These are phyloP conservation scores for Claviceps humidiphila DNA, from an alignment of 2,329 filamentous ascomycete genomes.

Conservation along the genomic window DNA sequence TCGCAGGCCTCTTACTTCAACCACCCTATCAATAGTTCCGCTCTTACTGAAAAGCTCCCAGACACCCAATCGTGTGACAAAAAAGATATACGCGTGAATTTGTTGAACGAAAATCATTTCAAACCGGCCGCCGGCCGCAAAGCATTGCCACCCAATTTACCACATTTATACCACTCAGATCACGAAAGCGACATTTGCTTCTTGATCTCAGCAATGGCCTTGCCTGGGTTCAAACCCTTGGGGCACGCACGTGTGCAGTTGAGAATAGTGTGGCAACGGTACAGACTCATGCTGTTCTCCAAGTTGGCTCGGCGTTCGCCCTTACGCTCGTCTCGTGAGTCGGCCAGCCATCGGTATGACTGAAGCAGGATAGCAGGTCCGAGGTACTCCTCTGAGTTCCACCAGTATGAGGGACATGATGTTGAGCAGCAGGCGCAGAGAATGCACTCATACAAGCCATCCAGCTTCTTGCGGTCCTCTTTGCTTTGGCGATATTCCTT, in stretches of 20 bases:
- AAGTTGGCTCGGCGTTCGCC: slow-evolving; percentile 78
- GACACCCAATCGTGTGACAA: not conserved
- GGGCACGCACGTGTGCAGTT: slow-evolving; percentile 97
- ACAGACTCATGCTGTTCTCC: slow-evolving; percentile 98
- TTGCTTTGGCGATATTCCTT: slow-evolving; percentile 85
- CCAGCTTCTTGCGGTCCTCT: slow-evolving; percentile 89
- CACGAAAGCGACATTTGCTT: slow-evolving; percentile 65
- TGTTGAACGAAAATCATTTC: not conserved
- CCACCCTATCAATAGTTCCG: not conserved
- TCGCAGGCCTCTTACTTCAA: slow-evolving; percentile 1
- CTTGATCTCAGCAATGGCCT: slow-evolving; percentile 96
- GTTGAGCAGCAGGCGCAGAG: slow-evolving; percentile 98
- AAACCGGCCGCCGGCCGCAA: not conserved
- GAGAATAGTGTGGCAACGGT: slow-evolving; percentile 97
- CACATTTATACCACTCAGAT: not conserved
- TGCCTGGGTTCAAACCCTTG: slow-evolving; percentile 92
- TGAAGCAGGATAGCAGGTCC: slow-evolving; percentile 93
- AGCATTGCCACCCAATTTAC: not conserved
- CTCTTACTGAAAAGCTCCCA: not conserved
- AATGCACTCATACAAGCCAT: slow-evolving; percentile 98
- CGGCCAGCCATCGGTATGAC: slow-evolving; percentile 93
- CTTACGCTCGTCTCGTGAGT: slow-evolving; percentile 85
- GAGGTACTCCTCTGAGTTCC: slow-evolving; percentile 98
- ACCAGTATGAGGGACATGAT: slow-evolving; percentile 99
- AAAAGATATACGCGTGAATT: not conserved